Evolutionary conservation across 345 rosid species (phyloP).

Genomic region (Trapa incisa): DNA sequence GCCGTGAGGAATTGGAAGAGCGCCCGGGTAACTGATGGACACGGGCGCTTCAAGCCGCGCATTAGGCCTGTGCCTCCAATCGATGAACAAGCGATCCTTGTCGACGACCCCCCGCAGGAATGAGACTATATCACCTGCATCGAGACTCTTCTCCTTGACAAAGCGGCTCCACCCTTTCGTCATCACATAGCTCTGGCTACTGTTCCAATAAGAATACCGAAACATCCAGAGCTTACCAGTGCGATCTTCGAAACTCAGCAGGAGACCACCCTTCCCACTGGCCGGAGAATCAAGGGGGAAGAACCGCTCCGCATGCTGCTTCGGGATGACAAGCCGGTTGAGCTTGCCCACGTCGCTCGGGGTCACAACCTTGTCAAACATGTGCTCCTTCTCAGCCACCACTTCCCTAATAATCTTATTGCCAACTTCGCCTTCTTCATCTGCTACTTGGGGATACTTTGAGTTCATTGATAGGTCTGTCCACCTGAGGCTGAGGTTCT

Average conservation of each 20-base stretch:
- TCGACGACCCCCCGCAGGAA: constrained; percentile 65
- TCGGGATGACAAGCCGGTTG: constrained; percentile 44
- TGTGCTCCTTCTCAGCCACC: constrained; percentile 29
- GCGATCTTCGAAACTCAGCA: constrained; percentile 66
- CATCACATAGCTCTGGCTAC: constrained; percentile 93
- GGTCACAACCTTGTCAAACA: constrained; percentile 46
- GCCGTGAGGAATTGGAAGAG: constrained; percentile 13
- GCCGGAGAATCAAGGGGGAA: constrained; percentile 62
- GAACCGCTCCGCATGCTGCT: constrained; percentile 60
- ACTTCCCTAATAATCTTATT: constrained; percentile 5
- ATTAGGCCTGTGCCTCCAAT: constrained; percentile 60
- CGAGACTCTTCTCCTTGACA: constrained; percentile 82
- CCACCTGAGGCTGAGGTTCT: not conserved
- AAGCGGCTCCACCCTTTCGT: constrained; percentile 94
- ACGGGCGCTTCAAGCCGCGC: constrained; percentile 22
- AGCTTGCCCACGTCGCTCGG: constrained; percentile 61
- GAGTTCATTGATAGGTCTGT: constrained; percentile 4
- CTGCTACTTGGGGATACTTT: not conserved
- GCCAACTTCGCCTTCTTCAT: not conserved
- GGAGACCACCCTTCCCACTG: constrained; percentile 54
- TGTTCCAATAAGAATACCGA: constrained; percentile 86
- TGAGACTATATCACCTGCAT: constrained; percentile 83
- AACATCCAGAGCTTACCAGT: constrained; percentile 67
- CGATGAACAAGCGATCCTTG: constrained; percentile 52
- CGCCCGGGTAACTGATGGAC: not conserved